These are phyloP conservation scores for Rhodotorula sp. DNA, from an alignment of 1,284 basidiomycete species.

Conservation along the genomic window DNA sequence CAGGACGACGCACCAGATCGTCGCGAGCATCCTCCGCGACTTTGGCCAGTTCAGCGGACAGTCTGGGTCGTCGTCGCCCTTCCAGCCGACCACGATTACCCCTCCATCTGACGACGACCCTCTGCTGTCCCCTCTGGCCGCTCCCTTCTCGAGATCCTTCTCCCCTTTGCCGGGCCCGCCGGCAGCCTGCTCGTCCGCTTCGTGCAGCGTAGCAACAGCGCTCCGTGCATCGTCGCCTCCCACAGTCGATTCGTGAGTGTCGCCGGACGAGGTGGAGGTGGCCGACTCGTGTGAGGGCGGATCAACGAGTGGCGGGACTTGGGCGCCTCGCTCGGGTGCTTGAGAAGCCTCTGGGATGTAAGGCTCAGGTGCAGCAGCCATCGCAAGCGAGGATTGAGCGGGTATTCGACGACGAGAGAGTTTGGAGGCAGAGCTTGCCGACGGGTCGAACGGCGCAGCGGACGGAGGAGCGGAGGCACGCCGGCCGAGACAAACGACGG, in stretches of 20 bases:
- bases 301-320: constrained; percentile 1
- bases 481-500: not conserved
- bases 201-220: too few relatives aligned
- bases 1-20: constrained; percentile 6
- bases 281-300: not conserved
- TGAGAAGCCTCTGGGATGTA: constrained; percentile 1
- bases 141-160: constrained; percentile 13
- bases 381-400: not conserved
- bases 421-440: too few relatives aligned
- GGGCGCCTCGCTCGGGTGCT: not conserved
- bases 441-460: too few relatives aligned
- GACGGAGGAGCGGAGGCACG: not conserved
- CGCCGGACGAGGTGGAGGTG: not conserved
- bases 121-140: not conserved
- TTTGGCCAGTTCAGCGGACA: constrained; percentile 48
- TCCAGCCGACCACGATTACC: constrained; percentile 52
- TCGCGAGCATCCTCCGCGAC: constrained; percentile 27
- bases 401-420: too few relatives aligned
- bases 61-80: constrained; percentile 46
- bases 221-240: too few relatives aligned
- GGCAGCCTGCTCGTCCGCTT: not conserved
- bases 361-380: constrained; percentile 1
- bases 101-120: not conserved
- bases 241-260: not conserved
- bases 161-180: too few relatives aligned